These are phyloP conservation scores for Pseudocercospora pini-densiflorae DNA, from an alignment of 2,329 filamentous ascomycete species.

Conservation along the genomic window DNA sequence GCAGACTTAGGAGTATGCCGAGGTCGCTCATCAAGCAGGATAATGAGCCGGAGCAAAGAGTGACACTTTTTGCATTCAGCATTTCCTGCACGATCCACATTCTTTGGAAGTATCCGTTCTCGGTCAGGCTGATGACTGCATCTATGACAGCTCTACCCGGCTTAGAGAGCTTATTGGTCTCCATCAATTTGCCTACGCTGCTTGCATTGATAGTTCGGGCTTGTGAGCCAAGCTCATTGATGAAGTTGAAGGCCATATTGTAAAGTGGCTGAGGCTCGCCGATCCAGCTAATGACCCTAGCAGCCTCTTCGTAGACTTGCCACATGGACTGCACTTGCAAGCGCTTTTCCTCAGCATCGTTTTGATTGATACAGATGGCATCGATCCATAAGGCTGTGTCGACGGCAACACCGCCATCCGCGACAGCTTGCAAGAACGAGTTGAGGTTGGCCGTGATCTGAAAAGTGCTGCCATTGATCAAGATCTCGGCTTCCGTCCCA, in stretches of 20 bases:
- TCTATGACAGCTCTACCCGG: not conserved
- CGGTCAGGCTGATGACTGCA: not conserved
- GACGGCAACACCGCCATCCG: not conserved
- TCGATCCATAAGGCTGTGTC: conserved; percentile 10
- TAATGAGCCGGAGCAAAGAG: not conserved
- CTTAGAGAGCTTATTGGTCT: not conserved
- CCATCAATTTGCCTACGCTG: not conserved
- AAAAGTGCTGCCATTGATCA: not conserved
- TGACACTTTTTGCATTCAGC: not conserved
- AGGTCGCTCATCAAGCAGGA: not conserved
- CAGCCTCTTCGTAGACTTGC: not conserved
- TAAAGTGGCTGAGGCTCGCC: not conserved
- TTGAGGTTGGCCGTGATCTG: not conserved
- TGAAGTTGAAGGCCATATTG: not conserved
- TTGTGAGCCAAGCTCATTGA: not conserved
- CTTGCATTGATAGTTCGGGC: not conserved
- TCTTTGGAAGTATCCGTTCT: not conserved
- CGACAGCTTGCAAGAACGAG: not conserved
- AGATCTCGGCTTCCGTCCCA: not conserved
- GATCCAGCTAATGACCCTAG: not conserved
- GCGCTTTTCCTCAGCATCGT: conserved; percentile 2
- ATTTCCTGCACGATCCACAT: not conserved
- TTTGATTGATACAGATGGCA: conserved; percentile 20
- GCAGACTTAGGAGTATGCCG: not conserved
- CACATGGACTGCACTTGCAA: conserved; percentile 12